Base-by-base conservation (phyloP, 495 filamentous ascomycete genomes). In the Stereocaulon alpinum region DNA sequence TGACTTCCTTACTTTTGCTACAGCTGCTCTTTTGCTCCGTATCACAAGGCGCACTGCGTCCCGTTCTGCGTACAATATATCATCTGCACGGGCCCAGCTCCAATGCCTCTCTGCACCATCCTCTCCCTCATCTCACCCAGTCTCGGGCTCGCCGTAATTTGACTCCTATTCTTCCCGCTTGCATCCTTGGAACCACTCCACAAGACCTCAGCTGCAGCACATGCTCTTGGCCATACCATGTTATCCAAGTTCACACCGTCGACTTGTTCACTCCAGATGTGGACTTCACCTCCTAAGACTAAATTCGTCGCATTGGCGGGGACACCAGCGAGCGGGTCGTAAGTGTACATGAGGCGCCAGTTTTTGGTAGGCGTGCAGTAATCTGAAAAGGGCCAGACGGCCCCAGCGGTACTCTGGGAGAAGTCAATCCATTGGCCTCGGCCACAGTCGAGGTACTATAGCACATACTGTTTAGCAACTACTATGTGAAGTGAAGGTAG, bases 271-370 rank as follows among this genome's bases (percentile, higher is more conserved):
- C 76, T 79, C 88, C 88, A 93, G 29, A 87, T 80, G 61, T 84
- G 83, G 18, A 84, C 80, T 66, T 92, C 88, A 11, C 87, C 89
- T 29, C 88, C 88, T 4, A 91, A 66, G 6, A 93, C 85, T 6
- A 88, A 76, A 62, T 83, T 73, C 0, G 77, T 74, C 47, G 79
- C 62, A 12, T 81, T 76, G 0, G 65, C 69, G 0, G 85, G 76
- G 14, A 93, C 71, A 55, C 75, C 76, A n/a, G 66, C 74, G 14
- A 79, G 72, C 4, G 88, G 88, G 64, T 91, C 83, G 69, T 88
- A 84, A 42, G 82, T 78, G 75, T 93, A 92, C 59, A 90, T 78
- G 52, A 84, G 72, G n/a, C 81, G 77, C 88, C 88, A 93, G 70
- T 76, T 82, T 72, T 93, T 86, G 67, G 70, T 70, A 20, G 88